A percentile compares a stretch with the other conserved stretches of the same genome.
These are phyloP conservation scores for Platismatia glauca DNA, from an alignment of 495 filamentous ascomycete genomes.

Conservation along the genomic window DNA sequence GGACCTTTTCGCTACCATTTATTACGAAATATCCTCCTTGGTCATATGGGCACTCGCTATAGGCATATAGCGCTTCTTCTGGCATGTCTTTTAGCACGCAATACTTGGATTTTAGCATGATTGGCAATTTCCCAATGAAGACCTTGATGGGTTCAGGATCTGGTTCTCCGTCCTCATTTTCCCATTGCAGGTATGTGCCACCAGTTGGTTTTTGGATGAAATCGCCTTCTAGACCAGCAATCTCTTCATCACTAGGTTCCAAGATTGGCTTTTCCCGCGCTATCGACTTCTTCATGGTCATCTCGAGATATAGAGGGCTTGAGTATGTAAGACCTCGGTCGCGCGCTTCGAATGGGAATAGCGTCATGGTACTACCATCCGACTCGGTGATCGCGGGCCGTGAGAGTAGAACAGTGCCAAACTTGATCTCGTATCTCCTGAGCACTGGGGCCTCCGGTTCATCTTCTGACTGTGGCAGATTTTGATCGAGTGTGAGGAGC, in stretches of 20 bases:
- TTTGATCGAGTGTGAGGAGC: conserved; percentile 79
- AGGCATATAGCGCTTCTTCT: conserved; percentile 71
- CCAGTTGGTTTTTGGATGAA: conserved; percentile 37
- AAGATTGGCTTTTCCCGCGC: conserved; percentile 65
- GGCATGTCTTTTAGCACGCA: conserved; percentile 75
- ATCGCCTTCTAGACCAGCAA: conserved; percentile 34
- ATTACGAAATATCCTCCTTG: conserved; percentile 98
- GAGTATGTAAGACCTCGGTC: conserved; percentile 93
- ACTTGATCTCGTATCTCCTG: conserved; percentile 87
- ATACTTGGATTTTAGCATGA: conserved; percentile 94
- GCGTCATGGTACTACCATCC: conserved; percentile 70
- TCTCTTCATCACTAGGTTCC: conserved; percentile 37
- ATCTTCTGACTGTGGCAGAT: conserved; percentile 58
- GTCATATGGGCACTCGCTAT: conserved; percentile 95
- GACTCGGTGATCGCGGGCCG: conserved; percentile 83
- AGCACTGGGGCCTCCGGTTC: conserved; percentile 66
- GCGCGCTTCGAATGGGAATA: conserved; percentile 87
- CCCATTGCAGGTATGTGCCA: conserved; percentile 44
- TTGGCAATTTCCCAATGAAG: conserved; percentile 88
- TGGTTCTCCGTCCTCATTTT: conserved; percentile 47
- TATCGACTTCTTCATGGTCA: conserved; percentile 69
- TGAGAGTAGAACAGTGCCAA: conserved; percentile 74
- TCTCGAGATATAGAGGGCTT: conserved; percentile 75
- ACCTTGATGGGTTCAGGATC: conserved; percentile 57
- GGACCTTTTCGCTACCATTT: conserved; percentile 98